Evolutionary conservation across 1,284 basidiomycete species (phyloP), one percentile per base, ranked within the genome.

Genomic region (Fomes fomentarius): DNA sequence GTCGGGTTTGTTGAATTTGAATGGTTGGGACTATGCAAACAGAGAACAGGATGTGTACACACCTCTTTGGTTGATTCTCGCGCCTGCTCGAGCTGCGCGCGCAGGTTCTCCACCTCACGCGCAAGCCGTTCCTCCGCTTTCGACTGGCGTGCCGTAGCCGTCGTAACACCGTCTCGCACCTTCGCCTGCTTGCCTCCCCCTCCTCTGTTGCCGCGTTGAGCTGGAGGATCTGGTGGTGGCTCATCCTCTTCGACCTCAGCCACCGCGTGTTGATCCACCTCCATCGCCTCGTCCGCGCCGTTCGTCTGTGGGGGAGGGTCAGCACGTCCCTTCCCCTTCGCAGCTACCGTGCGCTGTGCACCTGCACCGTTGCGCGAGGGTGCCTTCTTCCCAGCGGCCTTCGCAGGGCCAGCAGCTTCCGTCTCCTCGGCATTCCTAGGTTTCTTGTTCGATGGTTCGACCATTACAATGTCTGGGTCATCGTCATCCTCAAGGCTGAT

Each of bases 281-380:
- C 57, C 41, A 55, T 54, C 11, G 38, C 48, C 17, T 55, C 53
- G 4, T 24, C 28, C 6, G 37, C n/a, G 9, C 54, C 57, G 11
- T 61, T 58, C 24, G 34, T 31, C 42, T 39, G 44, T 10, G 44
- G 45, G 15, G 46, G 50, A 3, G 54, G 31, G 5, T 61, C 60
- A 7, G 65, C 60, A 28, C 58, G 67, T 2, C 56, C 60, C 43
- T 70, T 72, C 8, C 63, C 67, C 46, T 70, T 73, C 10, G 47
- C 56, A 8, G 48, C 46, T 64, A 63, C 24, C 60, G 50, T 17
- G 54, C 45, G 14, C 66, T 66, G 28, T 56, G 60, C 25, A 47
- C 19, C 33, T 19, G 58, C 33, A 8, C 50, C 47, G 1, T 50
- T 7, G 7, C 53, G 61, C 40, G 56, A 56, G 4, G 58, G 19